A percentile compares a stretch with the other conserved stretches of the same genome.
These are phyloP conservation scores for Lachnum nothofagi DNA, from an alignment of 2,329 filamentous ascomycete genomes.

Conservation along the genomic window DNA sequence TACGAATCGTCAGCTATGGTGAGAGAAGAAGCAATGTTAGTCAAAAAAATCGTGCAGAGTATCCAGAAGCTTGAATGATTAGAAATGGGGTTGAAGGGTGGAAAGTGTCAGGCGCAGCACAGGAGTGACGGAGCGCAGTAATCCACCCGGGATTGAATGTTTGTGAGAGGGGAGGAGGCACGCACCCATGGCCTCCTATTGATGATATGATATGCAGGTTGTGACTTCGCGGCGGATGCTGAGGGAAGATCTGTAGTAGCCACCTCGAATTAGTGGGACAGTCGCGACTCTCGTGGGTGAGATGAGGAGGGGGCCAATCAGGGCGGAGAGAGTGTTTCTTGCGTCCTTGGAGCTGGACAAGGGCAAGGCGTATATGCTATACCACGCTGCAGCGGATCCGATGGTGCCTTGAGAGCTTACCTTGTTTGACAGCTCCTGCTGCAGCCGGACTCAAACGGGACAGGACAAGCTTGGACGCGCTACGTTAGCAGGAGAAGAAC, in stretches of 20 bases:
- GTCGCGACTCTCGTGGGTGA: constrained; percentile 5
- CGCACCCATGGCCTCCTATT: constrained; percentile 14
- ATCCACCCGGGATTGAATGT: constrained; percentile 7
- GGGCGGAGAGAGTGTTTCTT: background rate
- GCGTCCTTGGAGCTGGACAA: too few species aligned
- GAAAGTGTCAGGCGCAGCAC: constrained; percentile 1
- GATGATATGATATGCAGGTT: constrained; percentile 12
- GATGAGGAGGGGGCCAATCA: background rate
- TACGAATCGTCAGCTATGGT: constrained; percentile 13
- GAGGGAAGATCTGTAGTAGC: constrained; percentile 16
- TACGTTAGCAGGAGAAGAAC: background rate
- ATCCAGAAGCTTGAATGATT: background rate
- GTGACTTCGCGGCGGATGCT: constrained; percentile 12
- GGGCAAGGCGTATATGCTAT: too few species aligned
- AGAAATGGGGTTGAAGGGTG: constrained; percentile 1
- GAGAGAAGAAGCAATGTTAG: constrained; percentile 1
- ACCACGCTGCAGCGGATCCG: background rate
- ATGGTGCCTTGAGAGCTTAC: background rate
- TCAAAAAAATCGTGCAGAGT: constrained; percentile 1
- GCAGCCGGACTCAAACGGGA: background rate
- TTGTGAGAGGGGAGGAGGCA: constrained; percentile 8
- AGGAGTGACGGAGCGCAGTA: constrained; percentile 1
- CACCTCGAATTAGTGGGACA: constrained; percentile 16
- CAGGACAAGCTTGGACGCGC: background rate
- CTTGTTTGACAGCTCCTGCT: background rate